Evolutionary conservation across 2,329 filamentous ascomycete species (phyloP).

Genomic region (Fusarium citri): DNA sequence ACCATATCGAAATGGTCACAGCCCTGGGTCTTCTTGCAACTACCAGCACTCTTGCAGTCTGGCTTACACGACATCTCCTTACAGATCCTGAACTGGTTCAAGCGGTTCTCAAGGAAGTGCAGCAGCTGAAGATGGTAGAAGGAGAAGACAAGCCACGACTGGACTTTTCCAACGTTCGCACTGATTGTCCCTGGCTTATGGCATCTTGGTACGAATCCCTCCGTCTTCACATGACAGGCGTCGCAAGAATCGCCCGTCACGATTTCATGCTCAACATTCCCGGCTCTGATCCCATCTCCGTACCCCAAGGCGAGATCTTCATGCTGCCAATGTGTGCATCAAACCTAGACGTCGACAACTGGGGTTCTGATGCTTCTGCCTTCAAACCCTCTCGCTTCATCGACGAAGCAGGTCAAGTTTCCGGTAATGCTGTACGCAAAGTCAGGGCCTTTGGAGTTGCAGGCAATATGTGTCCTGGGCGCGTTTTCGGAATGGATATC

Average conservation of each 20-base stretch:
- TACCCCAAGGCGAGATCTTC: slow-evolving; percentile 47
- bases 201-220: slow-evolving; percentile 50
- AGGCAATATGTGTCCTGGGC: slow-evolving; percentile 49
- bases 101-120: slow-evolving; percentile 41
- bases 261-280: slow-evolving; percentile 44
- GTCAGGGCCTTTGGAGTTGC: slow-evolving; percentile 50
- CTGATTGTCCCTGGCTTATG: slow-evolving; percentile 48
- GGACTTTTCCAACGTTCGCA: slow-evolving; percentile 41
- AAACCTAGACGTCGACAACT: slow-evolving; percentile 44
- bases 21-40: slow-evolving; percentile 49
- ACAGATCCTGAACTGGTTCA: slow-evolving; percentile 33
- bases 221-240: slow-evolving; percentile 49
- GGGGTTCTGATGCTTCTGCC: slow-evolving; percentile 45
- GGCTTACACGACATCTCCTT: slow-evolving; percentile 48
- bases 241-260: slow-evolving; percentile 47
- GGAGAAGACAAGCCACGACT: slow-evolving; percentile 27
- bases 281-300: slow-evolving; percentile 29
- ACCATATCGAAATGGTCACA: slow-evolving; percentile 49
- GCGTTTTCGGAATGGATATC: slow-evolving; percentile 48
- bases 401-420: slow-evolving; percentile 35
- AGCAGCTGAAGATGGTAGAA: slow-evolving; percentile 26
- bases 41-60: slow-evolving; percentile 48
- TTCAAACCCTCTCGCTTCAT: slow-evolving; percentile 49
- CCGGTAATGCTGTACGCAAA: slow-evolving; percentile 39
- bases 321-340: slow-evolving; percentile 50